Evolutionary conservation across 228 moss, liverwort and hornwort species (phyloP), one percentile per base, ranked within the genome.

Genomic region (Sphagnum fallax): DNA sequence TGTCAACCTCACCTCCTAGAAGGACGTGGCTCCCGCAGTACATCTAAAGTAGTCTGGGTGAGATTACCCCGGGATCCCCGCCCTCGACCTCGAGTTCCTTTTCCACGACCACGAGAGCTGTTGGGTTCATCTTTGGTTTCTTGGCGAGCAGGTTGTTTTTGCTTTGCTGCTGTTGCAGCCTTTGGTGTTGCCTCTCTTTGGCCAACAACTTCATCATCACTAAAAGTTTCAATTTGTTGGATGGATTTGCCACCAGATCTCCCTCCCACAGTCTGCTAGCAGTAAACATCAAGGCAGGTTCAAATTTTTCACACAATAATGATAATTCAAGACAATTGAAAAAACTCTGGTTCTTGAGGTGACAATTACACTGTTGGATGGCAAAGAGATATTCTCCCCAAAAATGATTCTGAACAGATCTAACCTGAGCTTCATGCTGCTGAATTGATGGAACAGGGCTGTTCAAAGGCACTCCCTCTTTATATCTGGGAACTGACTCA

Each of bases 1-100:
- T 52, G 47, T 8, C 15, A 65, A 62, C 10, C 50, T 63, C 72
- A 86, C 89, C 86, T 71, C 76, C 73, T 75, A 62, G 91, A 88
- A 76, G 81, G 79, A 64, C 82, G 77, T 65, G 80, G 67, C 49
- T 83, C 83, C 66, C 67, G 65, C 75, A 84, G 70, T n/a, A 89
- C 69, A 68, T 92, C 83, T 61, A 96, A 79, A 10, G 92, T 91
- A 67, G 92, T 87, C 84, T 96, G 96, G 51, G 92, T 96, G 5
- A 84, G 84, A 65, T 78, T 81, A 64, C 86, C 88, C 70, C 85
- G 90, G 51, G 87, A 88, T 51, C 83, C 90, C 77, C 91, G 74
- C 51, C 85, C 92, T 68, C 88, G 73, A 53, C 87, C 92, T 84
- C 95, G 70, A 10, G 71, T 88, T 50, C 84, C 76, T 66, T 83